Percentiles rank a stretch among this genome's conserved stretches.
phyloP scores from a whole-genome alignment of 2,329 filamentous ascomycete genomes.

The Septoria petroselini region DNA sequence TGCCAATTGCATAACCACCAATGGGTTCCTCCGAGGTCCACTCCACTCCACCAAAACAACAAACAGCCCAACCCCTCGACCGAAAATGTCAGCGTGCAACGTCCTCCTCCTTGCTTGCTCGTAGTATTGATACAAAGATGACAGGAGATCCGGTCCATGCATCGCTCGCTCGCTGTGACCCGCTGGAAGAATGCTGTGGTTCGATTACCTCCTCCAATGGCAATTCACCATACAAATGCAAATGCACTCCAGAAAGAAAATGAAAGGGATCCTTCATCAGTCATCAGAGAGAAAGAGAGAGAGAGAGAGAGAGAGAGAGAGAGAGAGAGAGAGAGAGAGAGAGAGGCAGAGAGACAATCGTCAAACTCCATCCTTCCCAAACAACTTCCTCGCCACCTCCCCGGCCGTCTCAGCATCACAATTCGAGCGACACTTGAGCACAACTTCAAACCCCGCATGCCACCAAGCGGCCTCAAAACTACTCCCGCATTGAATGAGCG shows the following conservation, averaged over 20 bases:
- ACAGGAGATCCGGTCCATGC: neutral
- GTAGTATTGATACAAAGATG: neutral
- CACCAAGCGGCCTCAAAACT: slow-evolving; percentile 20
- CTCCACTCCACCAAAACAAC: slow-evolving; percentile 6
- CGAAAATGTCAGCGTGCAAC: too few species aligned
- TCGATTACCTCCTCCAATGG: neutral
- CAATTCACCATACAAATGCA: too few species aligned
- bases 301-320: neutral
- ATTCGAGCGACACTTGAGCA: slow-evolving; percentile 21
- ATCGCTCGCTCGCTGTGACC: neutral
- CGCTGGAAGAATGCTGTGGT: neutral
- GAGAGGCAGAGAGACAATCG: too few species aligned
- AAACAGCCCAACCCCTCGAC: too few species aligned
- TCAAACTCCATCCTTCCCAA: too few species aligned
- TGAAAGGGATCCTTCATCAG: neutral
- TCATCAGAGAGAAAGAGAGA: neutral
- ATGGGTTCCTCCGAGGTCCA: slow-evolving; percentile 14
- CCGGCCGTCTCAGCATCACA: slow-evolving; percentile 23
- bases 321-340: neutral
- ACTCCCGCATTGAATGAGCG: slow-evolving; percentile 26
- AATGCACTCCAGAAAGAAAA: too few species aligned
- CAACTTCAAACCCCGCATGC: slow-evolving; percentile 21
- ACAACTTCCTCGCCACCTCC: slow-evolving; percentile 24
- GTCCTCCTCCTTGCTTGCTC: neutral
- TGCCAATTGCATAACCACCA: neutral